Conservation (phyloP, 2,329 filamentous ascomycete genomes). For the Pestalotiopsis sp. region DNA sequence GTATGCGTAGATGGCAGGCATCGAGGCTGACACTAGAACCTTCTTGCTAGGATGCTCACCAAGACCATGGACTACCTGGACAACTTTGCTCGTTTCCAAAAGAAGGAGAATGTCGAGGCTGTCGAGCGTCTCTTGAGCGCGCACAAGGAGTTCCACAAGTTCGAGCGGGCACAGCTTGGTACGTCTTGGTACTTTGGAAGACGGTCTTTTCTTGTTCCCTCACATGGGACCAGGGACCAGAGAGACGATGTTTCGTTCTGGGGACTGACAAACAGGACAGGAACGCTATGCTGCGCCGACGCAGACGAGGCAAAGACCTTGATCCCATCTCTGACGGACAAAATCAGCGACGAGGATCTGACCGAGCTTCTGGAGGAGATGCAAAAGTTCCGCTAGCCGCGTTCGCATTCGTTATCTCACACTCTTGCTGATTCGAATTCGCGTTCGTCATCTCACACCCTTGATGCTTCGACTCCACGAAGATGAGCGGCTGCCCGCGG, state of each 20-base stretch:
- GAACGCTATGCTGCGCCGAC: constrained; percentile 86
- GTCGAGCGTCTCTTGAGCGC: constrained; percentile 83
- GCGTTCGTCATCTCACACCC: too few relatives aligned
- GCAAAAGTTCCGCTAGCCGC: constrained; percentile 63
- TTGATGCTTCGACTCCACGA: too few relatives aligned
- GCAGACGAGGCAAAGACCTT: constrained; percentile 96
- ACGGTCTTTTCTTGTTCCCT: background rate
- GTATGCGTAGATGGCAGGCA: background rate
- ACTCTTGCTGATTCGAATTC: too few relatives aligned
- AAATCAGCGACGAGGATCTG: constrained; percentile 87
- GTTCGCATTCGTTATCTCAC: background rate
- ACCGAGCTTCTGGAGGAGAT: constrained; percentile 89
- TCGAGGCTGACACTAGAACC: constrained; percentile 8
- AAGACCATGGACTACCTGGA: constrained; percentile 93
- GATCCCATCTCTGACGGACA: constrained; percentile 84
- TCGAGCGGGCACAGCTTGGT: constrained; percentile 93
- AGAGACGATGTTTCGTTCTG: constrained; percentile 7
- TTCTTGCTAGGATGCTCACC: constrained; percentile 63
- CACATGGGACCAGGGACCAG: background rate
- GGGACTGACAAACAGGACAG: constrained; percentile 43
- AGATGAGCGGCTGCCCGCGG: background rate
- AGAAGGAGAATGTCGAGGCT: constrained; percentile 92
- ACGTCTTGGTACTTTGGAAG: constrained; percentile 28
- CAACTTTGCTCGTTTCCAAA: constrained; percentile 92
- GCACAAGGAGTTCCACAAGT: constrained; percentile 80